Conservation (phyloP, 208 protist genomes). For the Crithidia brevicula region DNA sequence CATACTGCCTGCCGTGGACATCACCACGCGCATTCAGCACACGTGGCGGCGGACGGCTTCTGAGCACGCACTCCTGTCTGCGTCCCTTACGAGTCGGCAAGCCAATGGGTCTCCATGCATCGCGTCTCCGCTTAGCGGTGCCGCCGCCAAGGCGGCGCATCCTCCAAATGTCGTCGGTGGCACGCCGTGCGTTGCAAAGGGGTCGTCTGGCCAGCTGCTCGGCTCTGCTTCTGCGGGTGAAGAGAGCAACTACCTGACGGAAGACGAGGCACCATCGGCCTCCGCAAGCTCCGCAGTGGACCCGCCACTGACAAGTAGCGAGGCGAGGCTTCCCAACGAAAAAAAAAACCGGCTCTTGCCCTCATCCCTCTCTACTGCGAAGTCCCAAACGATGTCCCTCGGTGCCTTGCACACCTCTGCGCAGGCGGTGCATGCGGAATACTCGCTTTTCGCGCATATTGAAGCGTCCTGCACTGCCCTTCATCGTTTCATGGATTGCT, state of each 20-base stretch:
- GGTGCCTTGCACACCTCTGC: too few species aligned
- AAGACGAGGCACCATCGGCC: neutral
- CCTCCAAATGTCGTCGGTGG: neutral
- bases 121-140: neutral
- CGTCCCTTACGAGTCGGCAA: neutral
- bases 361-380: too few species aligned
- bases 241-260: constrained; percentile 4
- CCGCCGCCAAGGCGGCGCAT: neutral
- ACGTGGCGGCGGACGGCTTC: constrained; percentile 5
- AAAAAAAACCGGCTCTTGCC: too few species aligned
- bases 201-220: neutral
- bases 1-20: constrained; percentile 16
- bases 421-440: neutral
- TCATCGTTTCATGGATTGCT: constrained; percentile 2
- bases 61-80: neutral
- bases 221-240: constrained; percentile 8
- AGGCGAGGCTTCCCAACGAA: neutral
- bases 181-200: neutral
- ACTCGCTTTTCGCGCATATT: constrained; percentile 2
- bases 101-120: neutral
- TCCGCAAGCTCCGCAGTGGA: neutral
- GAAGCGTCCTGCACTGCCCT: constrained; percentile 2
- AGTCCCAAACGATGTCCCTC: too few species aligned
- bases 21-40: constrained; percentile 17
- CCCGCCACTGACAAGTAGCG: neutral